A percentile compares a stretch with the other conserved stretches of the same genome.
phyloP scores from a whole-genome alignment of 352 stramenopile genomes.

The Thalassiosira mediterranea region DNA sequence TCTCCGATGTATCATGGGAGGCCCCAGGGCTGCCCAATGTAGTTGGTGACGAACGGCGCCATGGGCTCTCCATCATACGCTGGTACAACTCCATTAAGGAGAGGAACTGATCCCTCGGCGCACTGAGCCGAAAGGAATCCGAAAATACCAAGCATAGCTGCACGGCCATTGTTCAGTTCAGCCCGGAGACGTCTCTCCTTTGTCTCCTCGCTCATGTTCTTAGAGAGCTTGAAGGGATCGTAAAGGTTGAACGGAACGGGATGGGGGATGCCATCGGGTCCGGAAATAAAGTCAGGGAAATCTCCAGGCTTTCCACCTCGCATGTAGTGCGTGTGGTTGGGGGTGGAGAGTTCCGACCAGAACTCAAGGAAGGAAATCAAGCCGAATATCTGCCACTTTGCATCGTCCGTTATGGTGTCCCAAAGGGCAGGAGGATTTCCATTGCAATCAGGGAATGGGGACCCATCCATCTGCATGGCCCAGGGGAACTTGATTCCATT shows the following conservation, averaged over 20 bases:
- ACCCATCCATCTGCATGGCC: conserved; percentile 67
- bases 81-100: conserved; percentile 55
- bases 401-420: conserved; percentile 69
- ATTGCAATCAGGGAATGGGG: conserved; percentile 55
- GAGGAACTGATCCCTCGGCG: conserved; percentile 61
- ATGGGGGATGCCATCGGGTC: conserved; percentile 58
- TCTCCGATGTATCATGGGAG: no score
- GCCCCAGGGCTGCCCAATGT: conserved; percentile 56
- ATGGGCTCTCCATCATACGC: conserved; percentile 59
- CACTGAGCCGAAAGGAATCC: conserved; percentile 59
- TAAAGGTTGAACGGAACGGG: conserved; percentile 76
- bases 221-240: conserved; percentile 76
- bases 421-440: conserved; percentile 76
- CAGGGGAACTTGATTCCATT: conserved; percentile 79
- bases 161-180: conserved; percentile 82
- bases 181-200: conserved; percentile 70
- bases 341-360: conserved; percentile 59
- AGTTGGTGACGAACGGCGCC: conserved; percentile 48
- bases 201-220: conserved; percentile 61
- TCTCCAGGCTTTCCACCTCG: conserved; percentile 72
- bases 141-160: conserved; percentile 73
- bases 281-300: conserved; percentile 75
- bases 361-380: conserved; percentile 82
- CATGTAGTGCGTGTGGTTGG: conserved; percentile 79
- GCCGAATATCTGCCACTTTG: conserved; percentile 82